phyloP scores from a whole-genome alignment of 2,329 filamentous ascomycete species.

The Clonostachys rhizophaga region DNA sequence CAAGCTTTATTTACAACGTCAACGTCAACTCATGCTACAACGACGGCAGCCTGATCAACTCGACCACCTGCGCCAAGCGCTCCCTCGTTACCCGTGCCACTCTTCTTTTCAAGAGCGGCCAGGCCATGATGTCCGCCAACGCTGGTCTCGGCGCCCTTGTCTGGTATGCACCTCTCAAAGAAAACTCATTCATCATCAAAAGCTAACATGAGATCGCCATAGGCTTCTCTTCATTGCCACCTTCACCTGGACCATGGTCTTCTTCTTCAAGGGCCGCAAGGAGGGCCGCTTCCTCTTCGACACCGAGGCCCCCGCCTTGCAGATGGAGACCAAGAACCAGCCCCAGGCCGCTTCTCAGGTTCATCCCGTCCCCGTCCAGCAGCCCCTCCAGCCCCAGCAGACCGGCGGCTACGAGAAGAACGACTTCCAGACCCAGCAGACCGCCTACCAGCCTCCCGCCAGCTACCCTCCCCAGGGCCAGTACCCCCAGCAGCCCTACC shows the following conservation, averaged over 20 bases:
- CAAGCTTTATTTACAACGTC: conserved; percentile 23
- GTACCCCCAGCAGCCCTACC: conserved; percentile 2
- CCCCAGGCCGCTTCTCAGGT: not conserved
- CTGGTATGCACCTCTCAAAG: conserved; percentile 22
- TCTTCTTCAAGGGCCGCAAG: conserved; percentile 29
- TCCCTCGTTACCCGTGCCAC: conserved; percentile 6
- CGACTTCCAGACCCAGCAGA: conserved; percentile 8
- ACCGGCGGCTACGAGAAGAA: conserved; percentile 1
- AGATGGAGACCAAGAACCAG: conserved; percentile 24
- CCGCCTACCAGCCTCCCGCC: not conserved
- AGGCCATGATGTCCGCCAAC: conserved; percentile 27
- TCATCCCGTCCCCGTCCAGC: conserved; percentile 6
- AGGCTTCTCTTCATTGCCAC: conserved; percentile 32
- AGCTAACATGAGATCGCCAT: not conserved
- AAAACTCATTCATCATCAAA: conserved; percentile 1
- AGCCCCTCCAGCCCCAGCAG: conserved; percentile 8
- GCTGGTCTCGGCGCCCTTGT: conserved; percentile 38
- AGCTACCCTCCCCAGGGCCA: not conserved
- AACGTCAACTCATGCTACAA: conserved; percentile 20
- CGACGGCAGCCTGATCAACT: conserved; percentile 32
- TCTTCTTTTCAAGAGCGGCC: conserved; percentile 26
- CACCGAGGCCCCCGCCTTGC: conserved; percentile 11
- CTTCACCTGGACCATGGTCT: conserved; percentile 26
- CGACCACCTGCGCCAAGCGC: conserved; percentile 26
- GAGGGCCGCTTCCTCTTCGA: conserved; percentile 21